These are phyloP conservation scores for Clitocybe nebularis DNA, from an alignment of 1,284 basidiomycete genomes.

Conservation along the genomic window DNA sequence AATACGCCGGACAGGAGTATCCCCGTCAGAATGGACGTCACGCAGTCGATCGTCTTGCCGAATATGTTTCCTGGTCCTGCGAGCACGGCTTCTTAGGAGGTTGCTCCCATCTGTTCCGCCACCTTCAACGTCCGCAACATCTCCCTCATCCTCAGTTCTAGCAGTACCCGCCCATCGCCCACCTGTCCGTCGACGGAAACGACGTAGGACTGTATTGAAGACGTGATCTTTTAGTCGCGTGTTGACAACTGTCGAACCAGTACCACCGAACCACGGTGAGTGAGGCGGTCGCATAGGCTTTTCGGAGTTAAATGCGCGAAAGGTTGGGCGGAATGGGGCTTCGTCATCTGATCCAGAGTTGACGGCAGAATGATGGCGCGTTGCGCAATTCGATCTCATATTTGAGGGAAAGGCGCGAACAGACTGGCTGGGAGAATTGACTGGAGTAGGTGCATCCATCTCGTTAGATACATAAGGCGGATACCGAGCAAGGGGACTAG, in stretches of 20 bases:
- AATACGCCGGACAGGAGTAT: conserved; percentile 48
- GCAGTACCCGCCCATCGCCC: conserved; percentile 43
- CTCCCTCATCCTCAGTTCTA: conserved; percentile 47
- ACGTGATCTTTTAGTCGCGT: conserved; percentile 91
- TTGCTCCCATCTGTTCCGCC: conserved; percentile 21
- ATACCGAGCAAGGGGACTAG: conserved; percentile 41
- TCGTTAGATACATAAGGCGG: conserved; percentile 32
- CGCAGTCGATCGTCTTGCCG: conserved; percentile 37
- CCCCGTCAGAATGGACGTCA: conserved; percentile 29
- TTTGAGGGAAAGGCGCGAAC: conserved; percentile 23
- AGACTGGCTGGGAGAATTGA: conserved; percentile 45
- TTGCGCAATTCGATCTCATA: conserved; percentile 11
- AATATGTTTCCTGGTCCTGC: conserved; percentile 31
- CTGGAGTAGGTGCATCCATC: conserved; percentile 47
- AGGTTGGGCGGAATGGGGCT: conserved; percentile 26
- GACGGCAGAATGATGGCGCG: conserved; percentile 13
- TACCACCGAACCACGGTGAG: conserved; percentile 72
- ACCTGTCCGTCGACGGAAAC: conserved; percentile 54
- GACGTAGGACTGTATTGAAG: conserved; percentile 79
- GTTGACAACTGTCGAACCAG: conserved; percentile 89
- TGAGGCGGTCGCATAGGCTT: conserved; percentile 26
- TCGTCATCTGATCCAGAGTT: conserved; percentile 28
- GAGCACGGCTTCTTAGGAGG: conserved; percentile 19
- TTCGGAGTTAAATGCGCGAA: conserved; percentile 39
- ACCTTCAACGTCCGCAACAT: conserved; percentile 30